These are phyloP conservation scores for Suillus americanus DNA, from an alignment of 768 basidiomycete species.

Conservation along the genomic window DNA sequence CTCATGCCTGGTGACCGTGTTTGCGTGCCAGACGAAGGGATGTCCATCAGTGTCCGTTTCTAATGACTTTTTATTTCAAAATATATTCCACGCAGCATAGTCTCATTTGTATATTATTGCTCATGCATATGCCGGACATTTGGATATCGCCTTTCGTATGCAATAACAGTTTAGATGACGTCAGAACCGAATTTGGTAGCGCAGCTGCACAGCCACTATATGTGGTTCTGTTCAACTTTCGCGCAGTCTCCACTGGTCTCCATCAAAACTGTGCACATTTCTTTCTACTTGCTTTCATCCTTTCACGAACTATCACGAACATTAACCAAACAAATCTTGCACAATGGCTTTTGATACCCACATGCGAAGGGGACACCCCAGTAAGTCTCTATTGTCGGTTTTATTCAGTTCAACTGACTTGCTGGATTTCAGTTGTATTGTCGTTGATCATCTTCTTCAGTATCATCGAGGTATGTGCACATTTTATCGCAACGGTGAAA, in stretches of 20 bases:
- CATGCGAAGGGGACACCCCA: constrained; percentile 54
- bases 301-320: constrained; percentile 23
- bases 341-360: constrained; percentile 39
- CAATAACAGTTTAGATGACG: constrained; percentile 15
- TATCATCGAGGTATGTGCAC: constrained; percentile 57
- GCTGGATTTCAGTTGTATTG: constrained; percentile 46
- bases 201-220: constrained; percentile 20
- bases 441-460: constrained; percentile 55
- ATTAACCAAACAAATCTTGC: constrained; percentile 14
- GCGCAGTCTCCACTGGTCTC: constrained; percentile 9
- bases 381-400: constrained; percentile 33
- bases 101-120: constrained; percentile 20
- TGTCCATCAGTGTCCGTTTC: constrained; percentile 32
- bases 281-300: constrained; percentile 17
- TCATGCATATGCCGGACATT: constrained; percentile 9
- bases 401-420: constrained; percentile 3
- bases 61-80: constrained; percentile 5
- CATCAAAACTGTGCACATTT: constrained; percentile 3
- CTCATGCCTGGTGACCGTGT: constrained; percentile 60
- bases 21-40: constrained; percentile 52
- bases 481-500: not conserved
- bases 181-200: constrained; percentile 1
- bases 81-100: constrained; percentile 2
- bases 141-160: not conserved
- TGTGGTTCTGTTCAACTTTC: constrained; percentile 23